These are phyloP conservation scores for Fusarium humuli DNA, from an alignment of 2,329 filamentous ascomycete genomes.

Conservation along the genomic window DNA sequence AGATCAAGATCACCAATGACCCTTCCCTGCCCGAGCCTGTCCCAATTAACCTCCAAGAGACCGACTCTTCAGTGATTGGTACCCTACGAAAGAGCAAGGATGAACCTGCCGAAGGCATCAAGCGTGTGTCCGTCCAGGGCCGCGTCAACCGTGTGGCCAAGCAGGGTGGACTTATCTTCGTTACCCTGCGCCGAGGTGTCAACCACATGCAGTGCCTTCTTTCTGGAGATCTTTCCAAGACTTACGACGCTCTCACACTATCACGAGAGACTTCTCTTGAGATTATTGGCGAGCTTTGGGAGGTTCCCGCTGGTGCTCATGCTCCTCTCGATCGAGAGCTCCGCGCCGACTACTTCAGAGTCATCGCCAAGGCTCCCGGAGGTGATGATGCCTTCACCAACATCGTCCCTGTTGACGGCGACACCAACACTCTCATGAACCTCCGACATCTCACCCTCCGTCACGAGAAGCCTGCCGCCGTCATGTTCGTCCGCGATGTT, in stretches of 20 bases:
- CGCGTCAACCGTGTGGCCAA: constrained; percentile 83
- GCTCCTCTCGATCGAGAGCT: constrained; percentile 89
- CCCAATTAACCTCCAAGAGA: constrained; percentile 76
- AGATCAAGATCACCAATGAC: constrained; percentile 65
- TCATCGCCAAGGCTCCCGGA: constrained; percentile 77
- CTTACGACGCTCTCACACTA: constrained; percentile 89
- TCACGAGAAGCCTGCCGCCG: constrained; percentile 83
- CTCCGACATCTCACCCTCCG: constrained; percentile 87
- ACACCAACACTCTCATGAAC: constrained; percentile 71
- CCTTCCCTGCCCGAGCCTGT: constrained; percentile 76
- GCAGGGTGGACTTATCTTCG: constrained; percentile 87
- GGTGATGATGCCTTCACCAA: constrained; percentile 94
- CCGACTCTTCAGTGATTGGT: constrained; percentile 47
- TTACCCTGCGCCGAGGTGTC: constrained; percentile 85
- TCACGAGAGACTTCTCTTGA: constrained; percentile 89
- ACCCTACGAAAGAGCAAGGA: constrained; percentile 51
- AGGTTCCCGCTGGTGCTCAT: constrained; percentile 82
- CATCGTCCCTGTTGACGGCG: constrained; percentile 57
- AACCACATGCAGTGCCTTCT: constrained; percentile 71
- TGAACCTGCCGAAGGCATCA: constrained; percentile 40
- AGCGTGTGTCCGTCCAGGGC: constrained; percentile 80
- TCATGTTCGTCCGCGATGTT: constrained; percentile 87
- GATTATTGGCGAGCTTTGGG: constrained; percentile 84
- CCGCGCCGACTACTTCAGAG: constrained; percentile 88
- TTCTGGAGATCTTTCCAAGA: constrained; percentile 81